A percentile compares a stretch with the other conserved stretches of the same genome.
Evolutionary conservation across 1,284 basidiomycete genomes (phyloP).

Genomic region (Caloboletus firmus): DNA sequence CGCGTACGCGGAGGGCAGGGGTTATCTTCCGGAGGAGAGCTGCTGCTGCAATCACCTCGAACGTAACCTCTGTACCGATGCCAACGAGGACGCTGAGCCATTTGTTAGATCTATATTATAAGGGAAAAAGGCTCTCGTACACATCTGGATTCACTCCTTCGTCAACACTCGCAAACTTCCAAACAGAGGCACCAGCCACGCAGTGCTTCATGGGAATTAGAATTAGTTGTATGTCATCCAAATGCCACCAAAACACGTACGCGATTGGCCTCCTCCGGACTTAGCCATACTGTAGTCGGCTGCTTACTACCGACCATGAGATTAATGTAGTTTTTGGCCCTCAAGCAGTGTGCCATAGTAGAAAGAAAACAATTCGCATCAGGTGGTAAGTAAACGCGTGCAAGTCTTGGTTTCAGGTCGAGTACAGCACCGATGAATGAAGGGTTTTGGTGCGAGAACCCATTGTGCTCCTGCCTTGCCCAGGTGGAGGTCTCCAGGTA

Average conservation of each 20-base stretch:
- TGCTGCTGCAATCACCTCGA: slow-evolving; percentile 77
- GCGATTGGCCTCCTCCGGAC: slow-evolving; percentile 61
- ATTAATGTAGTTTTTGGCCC: slow-evolving; percentile 83
- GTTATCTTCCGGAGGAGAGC: slow-evolving; percentile 65
- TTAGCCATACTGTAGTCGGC: slow-evolving; percentile 69
- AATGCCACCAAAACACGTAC: slow-evolving; percentile 33
- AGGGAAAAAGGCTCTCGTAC: slow-evolving; percentile 36
- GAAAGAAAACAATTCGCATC: slow-evolving; percentile 85
- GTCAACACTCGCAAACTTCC: slow-evolving; percentile 74
- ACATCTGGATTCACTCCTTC: slow-evolving; percentile 66
- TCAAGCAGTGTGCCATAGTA: slow-evolving; percentile 77
- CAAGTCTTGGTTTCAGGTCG: slow-evolving; percentile 69
- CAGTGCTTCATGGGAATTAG: slow-evolving; percentile 53
- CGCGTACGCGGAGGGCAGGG: slow-evolving; percentile 70
- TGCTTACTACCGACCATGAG: slow-evolving; percentile 87
- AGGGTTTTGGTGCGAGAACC: slow-evolving; percentile 85
- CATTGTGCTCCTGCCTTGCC: slow-evolving; percentile 79
- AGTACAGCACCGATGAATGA: slow-evolving; percentile 83
- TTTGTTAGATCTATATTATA: background rate
- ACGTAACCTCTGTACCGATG: slow-evolving; percentile 74
- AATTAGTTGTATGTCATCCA: background rate
- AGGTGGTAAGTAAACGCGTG: slow-evolving; percentile 86
- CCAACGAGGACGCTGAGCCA: slow-evolving; percentile 63
- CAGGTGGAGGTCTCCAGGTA: slow-evolving; percentile 88
- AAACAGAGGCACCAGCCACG: slow-evolving; percentile 70